These are phyloP conservation scores for Emericellopsis cladophorae DNA, from an alignment of 2,329 filamentous ascomycete species.

Conservation along the genomic window DNA sequence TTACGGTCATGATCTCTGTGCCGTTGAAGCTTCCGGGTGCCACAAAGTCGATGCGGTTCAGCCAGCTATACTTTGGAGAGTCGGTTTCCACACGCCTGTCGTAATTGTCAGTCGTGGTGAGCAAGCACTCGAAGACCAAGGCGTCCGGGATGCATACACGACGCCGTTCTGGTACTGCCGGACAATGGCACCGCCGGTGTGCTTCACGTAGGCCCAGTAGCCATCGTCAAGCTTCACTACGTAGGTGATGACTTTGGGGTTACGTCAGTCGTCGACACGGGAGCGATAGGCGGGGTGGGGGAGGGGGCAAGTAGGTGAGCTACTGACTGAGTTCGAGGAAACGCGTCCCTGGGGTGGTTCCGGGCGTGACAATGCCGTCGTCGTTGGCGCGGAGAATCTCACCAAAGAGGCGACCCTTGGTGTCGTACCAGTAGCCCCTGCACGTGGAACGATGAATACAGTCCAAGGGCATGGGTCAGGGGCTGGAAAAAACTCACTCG, in stretches of 20 bases:
- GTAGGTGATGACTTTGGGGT: slow-evolving; percentile 1
- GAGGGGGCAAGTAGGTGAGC: too few species aligned
- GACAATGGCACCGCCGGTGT: slow-evolving; percentile 1
- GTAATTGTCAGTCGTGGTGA: background rate
- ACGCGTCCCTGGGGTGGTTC: background rate
- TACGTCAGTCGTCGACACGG: too few species aligned
- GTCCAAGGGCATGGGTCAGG: background rate
- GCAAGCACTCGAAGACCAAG: too few species aligned
- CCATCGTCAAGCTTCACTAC: background rate
- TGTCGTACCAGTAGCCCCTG: slow-evolving; percentile 1
- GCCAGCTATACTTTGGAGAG: slow-evolving; percentile 2
- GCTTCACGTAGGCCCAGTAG: slow-evolving; percentile 1
- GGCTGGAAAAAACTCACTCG: background rate
- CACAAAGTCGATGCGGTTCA: slow-evolving; percentile 3
- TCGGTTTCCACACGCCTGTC: slow-evolving; percentile 1
- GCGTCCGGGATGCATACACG: background rate
- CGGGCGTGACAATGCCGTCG: background rate
- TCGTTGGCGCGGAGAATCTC: slow-evolving; percentile 1
- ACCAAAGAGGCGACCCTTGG: background rate
- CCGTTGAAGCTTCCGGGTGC: slow-evolving; percentile 2
- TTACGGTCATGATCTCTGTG: slow-evolving; percentile 1
- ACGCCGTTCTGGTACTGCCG: slow-evolving; percentile 2
- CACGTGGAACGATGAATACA: background rate
- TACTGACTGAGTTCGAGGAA: slow-evolving; percentile 1
- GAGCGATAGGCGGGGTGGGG: too few species aligned